A percentile compares a stretch with the other conserved stretches of the same genome.
These are phyloP conservation scores for Pythium aristosporum DNA, from an alignment of 352 stramenopile species.

Conservation along the genomic window DNA sequence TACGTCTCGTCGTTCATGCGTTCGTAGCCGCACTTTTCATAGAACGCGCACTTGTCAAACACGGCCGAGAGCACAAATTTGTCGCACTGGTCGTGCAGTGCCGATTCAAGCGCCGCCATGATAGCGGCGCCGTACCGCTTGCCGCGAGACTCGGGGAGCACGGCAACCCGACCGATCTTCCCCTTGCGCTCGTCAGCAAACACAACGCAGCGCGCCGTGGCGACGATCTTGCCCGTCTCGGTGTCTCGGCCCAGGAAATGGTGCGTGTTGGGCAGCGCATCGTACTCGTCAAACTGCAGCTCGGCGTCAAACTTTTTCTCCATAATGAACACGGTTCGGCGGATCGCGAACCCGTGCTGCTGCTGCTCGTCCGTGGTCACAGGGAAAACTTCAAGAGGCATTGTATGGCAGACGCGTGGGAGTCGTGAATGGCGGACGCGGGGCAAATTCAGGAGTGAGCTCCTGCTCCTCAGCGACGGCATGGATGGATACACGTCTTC, in stretches of 20 bases:
- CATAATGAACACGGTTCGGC: slow-evolving; percentile 47
- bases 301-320: slow-evolving; percentile 43
- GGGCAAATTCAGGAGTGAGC: slow-evolving; percentile 1
- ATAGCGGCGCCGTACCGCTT: slow-evolving; percentile 48
- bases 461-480: background rate
- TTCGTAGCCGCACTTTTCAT: slow-evolving; percentile 65
- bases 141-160: slow-evolving; percentile 53
- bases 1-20: slow-evolving; percentile 50
- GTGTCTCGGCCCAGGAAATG: slow-evolving; percentile 59
- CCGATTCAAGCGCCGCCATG: slow-evolving; percentile 40
- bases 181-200: slow-evolving; percentile 32
- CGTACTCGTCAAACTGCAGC: slow-evolving; percentile 47
- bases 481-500: background rate
- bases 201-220: slow-evolving; percentile 45
- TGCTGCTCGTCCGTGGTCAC: slow-evolving; percentile 40
- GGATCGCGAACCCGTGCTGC: slow-evolving; percentile 38
- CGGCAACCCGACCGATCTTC: slow-evolving; percentile 56
- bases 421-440: background rate
- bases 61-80: slow-evolving; percentile 47
- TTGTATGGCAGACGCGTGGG: background rate
- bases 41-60: slow-evolving; percentile 58
- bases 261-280: slow-evolving; percentile 41
- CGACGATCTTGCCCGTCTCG: slow-evolving; percentile 52
- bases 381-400: slow-evolving; percentile 15
- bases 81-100: slow-evolving; percentile 32